phyloP scores from a whole-genome alignment of 495 filamentous ascomycete genomes.

The Acidiella bohemica region DNA sequence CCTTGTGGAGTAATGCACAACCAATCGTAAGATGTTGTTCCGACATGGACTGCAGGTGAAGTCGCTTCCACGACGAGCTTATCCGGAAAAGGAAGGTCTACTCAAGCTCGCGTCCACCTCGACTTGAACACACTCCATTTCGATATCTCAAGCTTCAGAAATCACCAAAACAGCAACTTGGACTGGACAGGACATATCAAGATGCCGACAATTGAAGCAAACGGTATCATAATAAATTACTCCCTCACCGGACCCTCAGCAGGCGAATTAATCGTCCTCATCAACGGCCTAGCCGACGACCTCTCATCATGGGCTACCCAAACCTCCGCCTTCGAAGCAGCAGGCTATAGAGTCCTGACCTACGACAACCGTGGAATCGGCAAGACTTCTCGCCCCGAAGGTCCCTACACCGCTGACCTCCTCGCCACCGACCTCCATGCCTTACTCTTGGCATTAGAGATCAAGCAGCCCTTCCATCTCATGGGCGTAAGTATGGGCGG shows the following conservation, averaged over 20 bases:
- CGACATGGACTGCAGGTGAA: no score
- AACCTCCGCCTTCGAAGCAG: constrained; percentile 8
- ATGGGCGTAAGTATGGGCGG: constrained; percentile 70
- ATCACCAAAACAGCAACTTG: no score
- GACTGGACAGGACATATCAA: no score
- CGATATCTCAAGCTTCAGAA: no score
- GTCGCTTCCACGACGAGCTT: no score
- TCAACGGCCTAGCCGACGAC: constrained; percentile 20
- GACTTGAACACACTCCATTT: no score
- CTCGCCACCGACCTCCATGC: constrained; percentile 13
- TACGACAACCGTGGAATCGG: constrained; percentile 20
- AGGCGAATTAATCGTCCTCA: constrained; percentile 13
- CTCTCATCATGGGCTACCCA: constrained; percentile 11
- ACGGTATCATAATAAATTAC: constrained; percentile 10
- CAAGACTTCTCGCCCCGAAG: constrained; percentile 5
- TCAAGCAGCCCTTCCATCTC: constrained; percentile 24
- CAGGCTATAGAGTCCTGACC: constrained; percentile 9
- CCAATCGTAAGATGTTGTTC: no score
- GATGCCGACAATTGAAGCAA: constrained; percentile 9
- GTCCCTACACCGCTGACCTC: constrained; percentile 12
- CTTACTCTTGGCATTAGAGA: constrained; percentile 6
- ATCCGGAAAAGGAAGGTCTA: no score
- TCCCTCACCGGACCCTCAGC: neutral
- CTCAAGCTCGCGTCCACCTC: no score
- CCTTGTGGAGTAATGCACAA: no score